Conservation (phyloP, 345 rosid genomes). For the Eucalyptus camaldulensis region DNA sequence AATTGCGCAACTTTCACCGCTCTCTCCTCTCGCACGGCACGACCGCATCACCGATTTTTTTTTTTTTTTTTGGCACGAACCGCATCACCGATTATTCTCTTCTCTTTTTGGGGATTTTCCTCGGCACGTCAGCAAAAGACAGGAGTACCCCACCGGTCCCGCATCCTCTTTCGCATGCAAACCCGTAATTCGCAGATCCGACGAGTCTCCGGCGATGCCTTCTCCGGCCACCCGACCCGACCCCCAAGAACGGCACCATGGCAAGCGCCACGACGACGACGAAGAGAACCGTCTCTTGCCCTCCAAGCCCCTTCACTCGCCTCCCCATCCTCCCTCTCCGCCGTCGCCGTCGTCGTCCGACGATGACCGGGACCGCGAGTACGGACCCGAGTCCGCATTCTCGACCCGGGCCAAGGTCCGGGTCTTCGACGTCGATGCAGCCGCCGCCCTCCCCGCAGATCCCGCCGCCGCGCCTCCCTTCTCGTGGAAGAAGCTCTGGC, state of each 20-base stretch:
- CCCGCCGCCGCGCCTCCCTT: conserved; percentile 35
- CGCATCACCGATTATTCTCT: background rate
- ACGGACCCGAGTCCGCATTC: background rate
- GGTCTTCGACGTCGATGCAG: background rate
- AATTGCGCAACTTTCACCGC: background rate
- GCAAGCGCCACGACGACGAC: background rate
- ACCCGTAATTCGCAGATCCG: background rate
- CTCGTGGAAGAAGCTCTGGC: conserved; percentile 86
- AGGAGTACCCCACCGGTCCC: background rate
- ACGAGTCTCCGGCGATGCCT: background rate
- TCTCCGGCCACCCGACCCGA: background rate
- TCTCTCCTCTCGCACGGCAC: background rate
- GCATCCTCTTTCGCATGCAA: background rate
- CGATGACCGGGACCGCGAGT: background rate
- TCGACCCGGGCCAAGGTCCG: background rate
- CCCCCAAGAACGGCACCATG: background rate
- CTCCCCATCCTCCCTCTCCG: background rate
- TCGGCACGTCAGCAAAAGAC: background rate
- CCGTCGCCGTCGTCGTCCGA: background rate
- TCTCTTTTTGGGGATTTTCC: background rate
- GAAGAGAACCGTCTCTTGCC: background rate
- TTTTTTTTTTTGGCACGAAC: too few species aligned
- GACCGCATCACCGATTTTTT: background rate
- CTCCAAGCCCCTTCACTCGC: background rate
- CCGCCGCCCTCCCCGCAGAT: background rate